phyloP scores from a whole-genome alignment of 2,329 filamentous ascomycete genomes.

The Hymenoscyphus occultus region DNA sequence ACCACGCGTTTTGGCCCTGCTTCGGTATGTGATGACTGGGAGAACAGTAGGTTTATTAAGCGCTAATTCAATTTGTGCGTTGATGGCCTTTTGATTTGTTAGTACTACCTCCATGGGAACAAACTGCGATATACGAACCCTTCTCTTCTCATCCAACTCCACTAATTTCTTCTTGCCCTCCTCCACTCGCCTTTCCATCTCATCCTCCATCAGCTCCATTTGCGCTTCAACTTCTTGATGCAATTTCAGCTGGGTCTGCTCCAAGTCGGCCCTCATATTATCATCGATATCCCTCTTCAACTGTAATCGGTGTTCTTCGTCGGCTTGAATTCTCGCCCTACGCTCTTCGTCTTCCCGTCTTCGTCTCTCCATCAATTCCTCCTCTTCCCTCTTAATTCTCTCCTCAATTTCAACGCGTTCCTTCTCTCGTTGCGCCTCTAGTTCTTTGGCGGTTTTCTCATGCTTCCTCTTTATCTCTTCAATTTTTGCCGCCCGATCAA shows the following conservation, averaged over 20 bases:
- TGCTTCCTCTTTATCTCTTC: constrained; percentile 23
- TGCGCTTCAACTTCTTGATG: constrained; percentile 26
- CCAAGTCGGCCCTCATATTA: constrained; percentile 19
- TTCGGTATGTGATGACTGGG: constrained; percentile 27
- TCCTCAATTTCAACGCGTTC: constrained; percentile 22
- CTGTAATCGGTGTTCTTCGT: constrained; percentile 15
- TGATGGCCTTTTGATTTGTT: constrained; percentile 27
- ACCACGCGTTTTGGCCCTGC: constrained; percentile 22
- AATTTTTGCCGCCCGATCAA: constrained; percentile 27
- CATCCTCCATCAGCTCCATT: constrained; percentile 31
- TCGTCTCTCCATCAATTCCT: constrained; percentile 24
- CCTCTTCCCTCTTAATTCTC: constrained; percentile 20
- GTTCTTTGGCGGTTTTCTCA: constrained; percentile 19
- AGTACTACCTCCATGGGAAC: neutral
- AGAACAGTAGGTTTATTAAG: constrained; percentile 29
- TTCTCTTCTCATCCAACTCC: constrained; percentile 30
- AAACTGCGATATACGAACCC: constrained; percentile 17
- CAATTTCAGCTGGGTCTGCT: constrained; percentile 21
- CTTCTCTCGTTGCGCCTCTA: constrained; percentile 19
- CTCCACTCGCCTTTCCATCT: constrained; percentile 29
- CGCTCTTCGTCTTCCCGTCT: constrained; percentile 23
- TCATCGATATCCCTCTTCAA: constrained; percentile 26
- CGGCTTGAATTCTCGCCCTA: constrained; percentile 15
- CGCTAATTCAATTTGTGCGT: constrained; percentile 30
- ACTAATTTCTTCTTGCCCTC: constrained; percentile 27